These are phyloP conservation scores for Pichiaceae sp. DNA, from an alignment of 1,139 yeast species.

Conservation along the genomic window DNA sequence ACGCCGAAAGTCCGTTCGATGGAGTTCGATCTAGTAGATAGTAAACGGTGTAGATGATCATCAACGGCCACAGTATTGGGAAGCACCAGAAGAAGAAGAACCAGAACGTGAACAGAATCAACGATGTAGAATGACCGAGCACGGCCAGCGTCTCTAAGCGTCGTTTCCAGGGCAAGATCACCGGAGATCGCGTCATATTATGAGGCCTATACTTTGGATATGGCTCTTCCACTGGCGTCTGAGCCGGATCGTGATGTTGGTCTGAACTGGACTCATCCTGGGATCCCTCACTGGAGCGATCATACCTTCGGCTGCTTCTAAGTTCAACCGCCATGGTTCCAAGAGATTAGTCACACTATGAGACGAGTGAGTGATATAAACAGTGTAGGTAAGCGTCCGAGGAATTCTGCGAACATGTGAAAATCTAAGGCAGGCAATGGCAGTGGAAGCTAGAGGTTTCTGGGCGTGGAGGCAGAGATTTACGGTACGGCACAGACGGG, in stretches of 20 bases:
- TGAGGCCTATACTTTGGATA: conserved; percentile 17
- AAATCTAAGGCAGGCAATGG: no score
- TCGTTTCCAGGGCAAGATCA: conserved; percentile 45
- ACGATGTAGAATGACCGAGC: conserved; percentile 67
- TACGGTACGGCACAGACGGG: no score
- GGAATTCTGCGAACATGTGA: no score
- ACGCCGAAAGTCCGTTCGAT: conserved; percentile 60
- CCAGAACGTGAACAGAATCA: conserved; percentile 53
- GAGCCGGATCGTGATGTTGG: not conserved
- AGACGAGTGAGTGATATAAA: no score
- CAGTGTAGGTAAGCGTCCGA: no score
- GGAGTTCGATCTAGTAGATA: conserved; percentile 55
- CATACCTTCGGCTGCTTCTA: no score
- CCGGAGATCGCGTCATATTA: conserved; percentile 32
- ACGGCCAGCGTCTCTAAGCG: conserved; percentile 67
- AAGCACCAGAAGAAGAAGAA: conserved; percentile 28
- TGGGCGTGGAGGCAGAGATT: no score
- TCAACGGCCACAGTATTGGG: conserved; percentile 53
- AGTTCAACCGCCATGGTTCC: no score
- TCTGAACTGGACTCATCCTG: no score
- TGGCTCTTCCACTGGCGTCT: not conserved
- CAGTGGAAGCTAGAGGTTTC: no score
- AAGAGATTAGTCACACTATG: no score
- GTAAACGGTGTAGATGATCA: conserved; percentile 41
- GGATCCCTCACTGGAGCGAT: no score